Conservation (phyloP, 1,284 basidiomycete species). For the Fomes fomentarius region DNA sequence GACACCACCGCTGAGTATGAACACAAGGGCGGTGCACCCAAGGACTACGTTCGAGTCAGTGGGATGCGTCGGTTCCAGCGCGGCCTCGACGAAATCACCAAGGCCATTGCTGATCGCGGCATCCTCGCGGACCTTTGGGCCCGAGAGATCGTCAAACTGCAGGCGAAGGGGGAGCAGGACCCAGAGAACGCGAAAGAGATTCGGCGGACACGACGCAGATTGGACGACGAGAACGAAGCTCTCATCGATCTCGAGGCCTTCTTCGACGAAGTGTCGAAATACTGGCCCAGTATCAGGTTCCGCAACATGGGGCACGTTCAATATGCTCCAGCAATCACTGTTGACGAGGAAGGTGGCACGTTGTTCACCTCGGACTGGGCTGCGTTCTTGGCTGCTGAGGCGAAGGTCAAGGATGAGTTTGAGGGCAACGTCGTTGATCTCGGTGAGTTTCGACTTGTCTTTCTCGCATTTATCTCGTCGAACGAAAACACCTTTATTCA, state of each 20-base stretch:
- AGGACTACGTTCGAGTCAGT: slow-evolving; percentile 27
- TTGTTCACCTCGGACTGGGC: slow-evolving; percentile 19
- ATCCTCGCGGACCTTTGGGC: slow-evolving; percentile 26
- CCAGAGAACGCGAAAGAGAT: slow-evolving; percentile 23
- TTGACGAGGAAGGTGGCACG: too few species aligned
- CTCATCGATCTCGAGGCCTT: too few species aligned
- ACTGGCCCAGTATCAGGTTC: too few species aligned
- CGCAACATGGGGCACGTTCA: too few species aligned
- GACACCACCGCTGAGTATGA: slow-evolving; percentile 36
- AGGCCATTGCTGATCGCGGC: slow-evolving; percentile 18
- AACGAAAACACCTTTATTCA: slow-evolving; percentile 11
- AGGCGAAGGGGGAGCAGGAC: slow-evolving; percentile 23
- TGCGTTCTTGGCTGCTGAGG: slow-evolving; percentile 33
- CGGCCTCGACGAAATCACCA: slow-evolving; percentile 35
- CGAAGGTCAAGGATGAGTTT: too few species aligned
- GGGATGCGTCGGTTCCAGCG: slow-evolving; percentile 35
- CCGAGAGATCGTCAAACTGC: slow-evolving; percentile 27
- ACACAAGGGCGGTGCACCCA: slow-evolving; percentile 33
- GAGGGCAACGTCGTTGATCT: too few species aligned
- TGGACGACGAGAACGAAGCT: too few species aligned
- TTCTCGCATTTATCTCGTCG: background rate
- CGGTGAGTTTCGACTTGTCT: too few species aligned
- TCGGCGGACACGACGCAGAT: slow-evolving; percentile 9
- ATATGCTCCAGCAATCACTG: too few species aligned
- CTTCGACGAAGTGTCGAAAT: too few species aligned